These are phyloP conservation scores for Nigrospora oryzae DNA, from an alignment of 2,329 filamentous ascomycete genomes.

Conservation along the genomic window DNA sequence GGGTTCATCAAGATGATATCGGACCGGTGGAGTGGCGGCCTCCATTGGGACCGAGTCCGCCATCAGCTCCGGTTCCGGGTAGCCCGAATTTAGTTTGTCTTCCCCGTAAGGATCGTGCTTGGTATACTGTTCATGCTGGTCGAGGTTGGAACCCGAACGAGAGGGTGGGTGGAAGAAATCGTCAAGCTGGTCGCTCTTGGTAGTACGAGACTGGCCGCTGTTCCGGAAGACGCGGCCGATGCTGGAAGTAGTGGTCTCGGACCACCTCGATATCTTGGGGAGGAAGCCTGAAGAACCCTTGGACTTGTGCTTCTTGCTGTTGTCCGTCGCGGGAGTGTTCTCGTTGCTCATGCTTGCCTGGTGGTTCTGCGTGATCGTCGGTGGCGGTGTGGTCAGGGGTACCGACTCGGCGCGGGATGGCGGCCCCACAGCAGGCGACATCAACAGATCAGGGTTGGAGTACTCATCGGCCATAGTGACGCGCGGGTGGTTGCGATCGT, in stretches of 20 bases:
- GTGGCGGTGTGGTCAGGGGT: constrained; percentile 51
- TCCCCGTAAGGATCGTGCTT: constrained; percentile 46
- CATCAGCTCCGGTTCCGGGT: constrained; percentile 42
- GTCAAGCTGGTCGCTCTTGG: constrained; percentile 50
- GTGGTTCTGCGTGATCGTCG: constrained; percentile 25
- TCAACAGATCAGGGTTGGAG: constrained; percentile 49
- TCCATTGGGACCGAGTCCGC: constrained; percentile 15
- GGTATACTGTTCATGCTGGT: constrained; percentile 55
- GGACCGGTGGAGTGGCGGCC: constrained; percentile 8
- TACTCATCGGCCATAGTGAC: constrained; percentile 36
- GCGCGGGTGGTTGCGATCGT: constrained; percentile 30
- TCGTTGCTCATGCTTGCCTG: constrained; percentile 59
- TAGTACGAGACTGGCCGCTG: constrained; percentile 42
- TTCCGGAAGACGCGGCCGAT: constrained; percentile 69
- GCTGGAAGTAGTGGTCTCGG: constrained; percentile 88
- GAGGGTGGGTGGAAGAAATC: constrained; percentile 55
- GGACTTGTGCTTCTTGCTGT: constrained; percentile 82
- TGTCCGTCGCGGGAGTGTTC: constrained; percentile 69
- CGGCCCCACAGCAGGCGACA: constrained; percentile 51
- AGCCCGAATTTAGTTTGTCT: constrained; percentile 52
- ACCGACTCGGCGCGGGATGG: constrained; percentile 40
- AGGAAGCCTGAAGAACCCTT: constrained; percentile 70
- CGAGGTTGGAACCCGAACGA: constrained; percentile 69
- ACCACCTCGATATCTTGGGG: constrained; percentile 95
- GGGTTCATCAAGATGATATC: constrained; percentile 20